phyloP scores from a whole-genome alignment of 2,329 filamentous ascomycete genomes.

The Gremmenia infestans region DNA sequence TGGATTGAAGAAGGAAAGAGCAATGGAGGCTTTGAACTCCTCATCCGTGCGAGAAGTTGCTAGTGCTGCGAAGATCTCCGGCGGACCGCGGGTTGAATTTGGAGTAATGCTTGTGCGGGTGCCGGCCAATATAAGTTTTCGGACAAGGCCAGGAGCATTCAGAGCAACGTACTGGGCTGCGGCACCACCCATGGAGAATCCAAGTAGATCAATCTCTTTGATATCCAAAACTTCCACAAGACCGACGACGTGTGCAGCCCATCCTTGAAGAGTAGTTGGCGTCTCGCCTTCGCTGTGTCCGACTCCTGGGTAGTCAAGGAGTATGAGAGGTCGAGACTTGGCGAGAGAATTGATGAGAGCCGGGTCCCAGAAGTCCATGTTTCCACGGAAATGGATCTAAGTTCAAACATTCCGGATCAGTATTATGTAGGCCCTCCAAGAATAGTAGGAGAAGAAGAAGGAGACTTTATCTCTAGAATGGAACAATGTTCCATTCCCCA shows the following conservation, averaged over 20 bases:
- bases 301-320: conserved; percentile 35
- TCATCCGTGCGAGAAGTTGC: conserved; percentile 30
- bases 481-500: too few species aligned
- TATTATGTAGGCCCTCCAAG: too few species aligned
- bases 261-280: conserved; percentile 25
- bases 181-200: conserved; percentile 35
- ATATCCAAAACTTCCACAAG: conserved; percentile 30
- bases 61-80: conserved; percentile 33
- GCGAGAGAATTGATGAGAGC: conserved; percentile 32
- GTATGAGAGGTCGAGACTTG: conserved; percentile 28
- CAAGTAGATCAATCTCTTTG: conserved; percentile 32
- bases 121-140: conserved; percentile 31
- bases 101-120: conserved; percentile 19
- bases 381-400: conserved; percentile 26
- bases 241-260: conserved; percentile 27
- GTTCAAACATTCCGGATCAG: too few species aligned
- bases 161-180: conserved; percentile 32
- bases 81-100: conserved; percentile 26
- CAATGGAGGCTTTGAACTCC: conserved; percentile 33
- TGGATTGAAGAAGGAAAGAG: conserved; percentile 33
- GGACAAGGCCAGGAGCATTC: conserved; percentile 24
- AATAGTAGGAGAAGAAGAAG: too few species aligned
- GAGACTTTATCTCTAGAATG: too few species aligned
- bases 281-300: conserved; percentile 32
- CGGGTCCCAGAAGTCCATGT: conserved; percentile 29